Percentiles rank a stretch among this genome's conserved stretches.
These are phyloP conservation scores for Aspergillus fumigatiaffinis DNA, from an alignment of 2,329 filamentous ascomycete genomes.

Conservation along the genomic window DNA sequence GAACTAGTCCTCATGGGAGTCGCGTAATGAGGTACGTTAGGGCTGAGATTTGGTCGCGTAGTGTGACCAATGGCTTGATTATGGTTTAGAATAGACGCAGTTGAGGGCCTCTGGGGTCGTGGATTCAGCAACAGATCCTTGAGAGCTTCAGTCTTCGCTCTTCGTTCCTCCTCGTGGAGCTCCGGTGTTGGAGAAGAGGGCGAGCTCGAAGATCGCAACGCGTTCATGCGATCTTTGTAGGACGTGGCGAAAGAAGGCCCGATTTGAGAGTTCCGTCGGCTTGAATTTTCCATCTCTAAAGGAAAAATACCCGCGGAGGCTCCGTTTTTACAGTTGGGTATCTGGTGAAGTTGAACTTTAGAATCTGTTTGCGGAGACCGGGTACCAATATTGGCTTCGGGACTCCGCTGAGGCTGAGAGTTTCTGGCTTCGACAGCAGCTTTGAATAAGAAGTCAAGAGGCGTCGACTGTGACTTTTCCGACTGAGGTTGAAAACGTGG, in stretches of 20 bases:
- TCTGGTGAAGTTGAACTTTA: slow-evolving; percentile 38
- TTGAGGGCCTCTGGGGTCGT: slow-evolving; percentile 33
- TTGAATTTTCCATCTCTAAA: slow-evolving; percentile 63
- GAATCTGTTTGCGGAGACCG: slow-evolving; percentile 49
- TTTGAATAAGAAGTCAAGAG: slow-evolving; percentile 85
- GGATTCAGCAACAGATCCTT: slow-evolving; percentile 45
- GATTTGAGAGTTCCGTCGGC: slow-evolving; percentile 50
- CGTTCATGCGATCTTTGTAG: slow-evolving; percentile 45
- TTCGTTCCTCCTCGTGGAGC: slow-evolving; percentile 38
- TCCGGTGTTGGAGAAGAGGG: slow-evolving; percentile 25
- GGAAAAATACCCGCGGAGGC: slow-evolving; percentile 58
- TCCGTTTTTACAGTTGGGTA: slow-evolving; percentile 36
- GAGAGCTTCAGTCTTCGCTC: slow-evolving; percentile 42
- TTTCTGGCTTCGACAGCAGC: slow-evolving; percentile 67
- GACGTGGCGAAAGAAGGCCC: slow-evolving; percentile 65
- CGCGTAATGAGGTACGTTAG: slow-evolving; percentile 26
- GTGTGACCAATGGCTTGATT: slow-evolving; percentile 17
- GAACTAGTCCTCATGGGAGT: slow-evolving; percentile 31
- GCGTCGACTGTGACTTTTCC: slow-evolving; percentile 60
- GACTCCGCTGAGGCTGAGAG: slow-evolving; percentile 49
- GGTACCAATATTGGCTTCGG: slow-evolving; percentile 37
- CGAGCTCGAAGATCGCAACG: slow-evolving; percentile 35
- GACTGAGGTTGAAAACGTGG: slow-evolving; percentile 30
- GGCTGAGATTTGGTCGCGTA: slow-evolving; percentile 12
- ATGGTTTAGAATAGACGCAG: slow-evolving; percentile 24